Evolutionary conservation across 2,329 filamentous ascomycete genomes (phyloP).

Genomic region (Aspergillus sp.): DNA sequence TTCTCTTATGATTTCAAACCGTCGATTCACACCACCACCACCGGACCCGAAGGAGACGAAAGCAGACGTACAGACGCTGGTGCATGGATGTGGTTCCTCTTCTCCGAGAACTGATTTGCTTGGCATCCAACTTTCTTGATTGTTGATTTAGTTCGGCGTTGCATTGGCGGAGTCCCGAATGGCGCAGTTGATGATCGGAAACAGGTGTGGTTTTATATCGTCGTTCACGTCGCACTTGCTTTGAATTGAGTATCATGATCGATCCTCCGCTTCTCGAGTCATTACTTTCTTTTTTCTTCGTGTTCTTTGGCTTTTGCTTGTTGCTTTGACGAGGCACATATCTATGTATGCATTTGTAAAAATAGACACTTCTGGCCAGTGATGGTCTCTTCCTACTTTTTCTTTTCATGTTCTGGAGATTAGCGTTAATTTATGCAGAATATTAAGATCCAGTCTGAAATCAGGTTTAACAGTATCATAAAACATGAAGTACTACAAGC

Average conservation of each 20-base stretch:
- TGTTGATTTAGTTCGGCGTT: constrained; percentile 32
- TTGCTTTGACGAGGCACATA: constrained; percentile 7
- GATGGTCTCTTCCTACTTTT: neutral
- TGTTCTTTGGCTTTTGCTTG: constrained; percentile 7
- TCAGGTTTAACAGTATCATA: neutral
- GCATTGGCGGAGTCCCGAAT: constrained; percentile 29
- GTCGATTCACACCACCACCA: constrained; percentile 2
- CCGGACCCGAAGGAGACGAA: constrained; percentile 6
- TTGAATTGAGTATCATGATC: constrained; percentile 4
- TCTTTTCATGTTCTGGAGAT: constrained; percentile 24
- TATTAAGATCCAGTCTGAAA: neutral
- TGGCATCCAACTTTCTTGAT: constrained; percentile 20
- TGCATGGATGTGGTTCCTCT: constrained; percentile 9
- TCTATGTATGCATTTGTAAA: constrained; percentile 28
- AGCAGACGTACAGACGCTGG: constrained; percentile 2
- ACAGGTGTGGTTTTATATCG: constrained; percentile 21
- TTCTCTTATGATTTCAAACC: constrained; percentile 6
- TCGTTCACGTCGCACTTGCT: constrained; percentile 6
- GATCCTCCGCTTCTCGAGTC: constrained; percentile 1
- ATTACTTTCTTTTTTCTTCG: constrained; percentile 7
- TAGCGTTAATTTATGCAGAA: constrained; percentile 22
- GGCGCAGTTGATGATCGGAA: constrained; percentile 25
- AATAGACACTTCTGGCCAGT: constrained; percentile 29
- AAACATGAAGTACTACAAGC: too few relatives aligned
- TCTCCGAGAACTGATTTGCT: constrained; percentile 16